These are phyloP conservation scores for Solanum hybrid DNA, from an alignment of 305 asterid genomes.

Conservation along the genomic window DNA sequence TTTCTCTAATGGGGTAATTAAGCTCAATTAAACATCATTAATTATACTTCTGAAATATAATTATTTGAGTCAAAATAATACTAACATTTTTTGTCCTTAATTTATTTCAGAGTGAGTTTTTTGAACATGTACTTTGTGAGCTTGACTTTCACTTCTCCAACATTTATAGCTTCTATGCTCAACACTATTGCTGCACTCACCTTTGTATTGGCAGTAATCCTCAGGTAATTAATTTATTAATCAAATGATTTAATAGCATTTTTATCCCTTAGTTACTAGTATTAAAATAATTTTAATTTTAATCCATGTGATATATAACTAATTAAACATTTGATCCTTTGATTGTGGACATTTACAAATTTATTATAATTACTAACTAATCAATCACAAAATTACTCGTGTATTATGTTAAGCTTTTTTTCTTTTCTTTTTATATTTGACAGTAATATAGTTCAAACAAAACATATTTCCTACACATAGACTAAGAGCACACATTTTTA, in stretches of 20 bases:
- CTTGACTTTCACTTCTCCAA: slow-evolving; percentile 51
- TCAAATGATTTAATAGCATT: neutral
- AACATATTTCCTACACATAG: neutral
- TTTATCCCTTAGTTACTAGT: neutral
- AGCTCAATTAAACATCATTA: neutral
- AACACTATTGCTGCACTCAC: slow-evolving; percentile 64
- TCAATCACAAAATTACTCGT: neutral
- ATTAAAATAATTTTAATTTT: neutral
- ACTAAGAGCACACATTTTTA: neutral
- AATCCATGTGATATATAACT: neutral
- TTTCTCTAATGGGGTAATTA: too few relatives aligned
- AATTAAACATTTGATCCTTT: neutral
- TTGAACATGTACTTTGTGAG: slow-evolving; percentile 67
- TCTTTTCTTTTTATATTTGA: too few relatives aligned
- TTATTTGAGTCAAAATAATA: neutral
- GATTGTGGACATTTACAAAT: neutral
- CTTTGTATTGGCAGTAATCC: slow-evolving; percentile 50
- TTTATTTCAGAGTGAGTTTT: slow-evolving; percentile 45
- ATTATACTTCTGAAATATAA: neutral
- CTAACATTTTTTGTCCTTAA: neutral
- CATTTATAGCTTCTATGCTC: slow-evolving; percentile 52
- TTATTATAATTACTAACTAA: neutral
- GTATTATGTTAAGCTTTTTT: neutral
- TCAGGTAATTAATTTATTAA: slow-evolving; percentile 31
- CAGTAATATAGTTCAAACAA: neutral